Conservation (phyloP, 768 basidiomycete species). For the Tubosaeta sp. region DNA sequence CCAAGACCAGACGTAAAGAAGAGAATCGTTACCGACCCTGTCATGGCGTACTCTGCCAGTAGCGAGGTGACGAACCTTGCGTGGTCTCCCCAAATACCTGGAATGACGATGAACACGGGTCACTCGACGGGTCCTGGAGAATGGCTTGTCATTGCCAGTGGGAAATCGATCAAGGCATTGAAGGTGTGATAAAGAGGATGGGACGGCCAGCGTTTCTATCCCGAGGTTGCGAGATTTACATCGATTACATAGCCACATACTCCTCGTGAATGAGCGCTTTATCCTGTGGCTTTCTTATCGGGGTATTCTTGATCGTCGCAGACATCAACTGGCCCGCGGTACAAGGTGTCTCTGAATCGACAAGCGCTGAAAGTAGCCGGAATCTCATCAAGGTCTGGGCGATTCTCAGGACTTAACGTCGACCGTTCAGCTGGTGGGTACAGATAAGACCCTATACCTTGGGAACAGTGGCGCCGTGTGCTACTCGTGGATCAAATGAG, state of each 20-base stretch:
- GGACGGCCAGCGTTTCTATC: not conserved
- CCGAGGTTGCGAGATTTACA: not conserved
- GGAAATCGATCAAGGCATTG: constrained; percentile 75
- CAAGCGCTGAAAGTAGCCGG: no score
- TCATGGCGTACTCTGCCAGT: constrained; percentile 79
- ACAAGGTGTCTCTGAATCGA: no score
- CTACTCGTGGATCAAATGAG: not conserved
- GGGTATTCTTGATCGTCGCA: no score
- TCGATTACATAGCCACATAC: not conserved
- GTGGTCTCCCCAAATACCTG: constrained; percentile 84
- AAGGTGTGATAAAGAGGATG: constrained; percentile 53
- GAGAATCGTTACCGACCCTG: constrained; percentile 66
- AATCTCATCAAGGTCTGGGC: no score
- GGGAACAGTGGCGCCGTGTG: no score
- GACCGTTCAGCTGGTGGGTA: no score
- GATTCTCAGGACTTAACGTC: no score
- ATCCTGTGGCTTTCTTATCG: not conserved
- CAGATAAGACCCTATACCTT: no score
- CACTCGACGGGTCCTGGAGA: constrained; percentile 74
- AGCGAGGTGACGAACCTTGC: constrained; percentile 79
- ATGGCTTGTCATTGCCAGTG: constrained; percentile 82
- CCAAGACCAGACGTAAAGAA: constrained; percentile 81
- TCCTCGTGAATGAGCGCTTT: not conserved
- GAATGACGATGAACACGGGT: constrained; percentile 70
- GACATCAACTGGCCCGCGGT: no score